Evolutionary conservation across 331 rosid genomes (phyloP).

Genomic region (Pyracantha coccinea): DNA sequence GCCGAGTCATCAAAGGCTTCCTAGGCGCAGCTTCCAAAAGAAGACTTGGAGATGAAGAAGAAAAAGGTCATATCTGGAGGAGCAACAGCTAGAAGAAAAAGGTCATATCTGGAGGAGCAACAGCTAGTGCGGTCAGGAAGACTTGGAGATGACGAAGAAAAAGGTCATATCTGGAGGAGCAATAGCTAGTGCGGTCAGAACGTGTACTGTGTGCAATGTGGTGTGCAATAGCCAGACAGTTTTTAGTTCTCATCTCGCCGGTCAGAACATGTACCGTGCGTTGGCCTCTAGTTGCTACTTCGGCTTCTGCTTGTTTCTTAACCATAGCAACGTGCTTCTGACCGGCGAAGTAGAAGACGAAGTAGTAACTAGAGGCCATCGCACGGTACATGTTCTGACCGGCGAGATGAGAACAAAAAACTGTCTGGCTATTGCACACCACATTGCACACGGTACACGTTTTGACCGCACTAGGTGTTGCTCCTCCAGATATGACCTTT

Average conservation of each 20-base stretch:
- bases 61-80: slow-evolving; percentile 33
- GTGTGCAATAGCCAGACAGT: slow-evolving; percentile 62
- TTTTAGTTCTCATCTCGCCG: slow-evolving; percentile 39
- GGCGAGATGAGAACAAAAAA: slow-evolving; percentile 37
- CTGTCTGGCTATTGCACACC: slow-evolving; percentile 60
- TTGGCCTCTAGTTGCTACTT: neutral
- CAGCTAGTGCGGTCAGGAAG: slow-evolving; percentile 28
- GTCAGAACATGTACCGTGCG: slow-evolving; percentile 24
- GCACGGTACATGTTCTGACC: too few relatives aligned
- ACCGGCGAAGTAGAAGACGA: slow-evolving; percentile 21
- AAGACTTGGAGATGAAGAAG: slow-evolving; percentile 48
- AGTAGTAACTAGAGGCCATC: neutral
- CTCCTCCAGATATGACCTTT: slow-evolving; percentile 42
- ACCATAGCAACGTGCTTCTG: slow-evolving; percentile 53
- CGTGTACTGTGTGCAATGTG: slow-evolving; percentile 55
- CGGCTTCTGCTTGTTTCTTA: slow-evolving; percentile 27
- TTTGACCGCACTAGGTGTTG: slow-evolving; percentile 25
- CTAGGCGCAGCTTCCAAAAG: slow-evolving; percentile 2
- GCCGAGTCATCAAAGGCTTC: slow-evolving; percentile 8
- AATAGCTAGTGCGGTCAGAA: slow-evolving; percentile 28
- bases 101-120: slow-evolving; percentile 43
- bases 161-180: slow-evolving; percentile 48
- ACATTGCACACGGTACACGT: slow-evolving; percentile 54
- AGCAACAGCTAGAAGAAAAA: slow-evolving; percentile 28
- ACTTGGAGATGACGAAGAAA: too few relatives aligned